Conservation (phyloP, 352 stramenopile genomes). For the Globisporangium megalacanthum region DNA sequence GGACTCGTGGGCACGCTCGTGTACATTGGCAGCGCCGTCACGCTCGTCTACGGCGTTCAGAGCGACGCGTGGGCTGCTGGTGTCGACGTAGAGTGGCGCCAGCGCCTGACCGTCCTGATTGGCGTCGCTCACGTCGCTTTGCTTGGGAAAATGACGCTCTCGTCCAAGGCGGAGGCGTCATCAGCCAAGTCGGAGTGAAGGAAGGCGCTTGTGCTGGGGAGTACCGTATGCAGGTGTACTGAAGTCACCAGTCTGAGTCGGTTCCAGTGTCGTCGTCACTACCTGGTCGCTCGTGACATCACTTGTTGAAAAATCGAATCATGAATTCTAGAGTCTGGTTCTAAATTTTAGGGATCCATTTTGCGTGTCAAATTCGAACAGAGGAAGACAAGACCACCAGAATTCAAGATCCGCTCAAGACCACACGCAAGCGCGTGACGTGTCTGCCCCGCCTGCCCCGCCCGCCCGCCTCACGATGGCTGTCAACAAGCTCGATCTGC, state of each 20-base stretch:
- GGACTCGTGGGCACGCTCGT: constrained; percentile 48
- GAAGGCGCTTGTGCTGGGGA: no score
- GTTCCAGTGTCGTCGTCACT: not conserved
- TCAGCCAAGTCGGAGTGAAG: not conserved
- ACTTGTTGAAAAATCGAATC: no score
- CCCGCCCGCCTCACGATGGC: constrained; percentile 14
- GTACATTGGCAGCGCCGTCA: constrained; percentile 42
- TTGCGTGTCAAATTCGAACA: not conserved
- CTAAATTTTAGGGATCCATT: not conserved
- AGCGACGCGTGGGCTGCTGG: constrained; percentile 28
- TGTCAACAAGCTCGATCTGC: constrained; percentile 51
- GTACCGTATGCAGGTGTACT: no score
- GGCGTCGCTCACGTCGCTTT: constrained; percentile 43
- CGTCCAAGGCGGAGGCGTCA: not conserved
- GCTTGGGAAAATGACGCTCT: constrained; percentile 12
- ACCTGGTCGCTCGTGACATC: no score
- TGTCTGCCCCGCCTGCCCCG: not conserved
- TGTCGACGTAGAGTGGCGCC: constrained; percentile 31
- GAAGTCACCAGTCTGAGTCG: not conserved
- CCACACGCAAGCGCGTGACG: not conserved
- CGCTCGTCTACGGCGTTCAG: constrained; percentile 44
- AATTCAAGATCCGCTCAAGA: constrained; percentile 10
- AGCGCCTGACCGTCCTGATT: constrained; percentile 37
- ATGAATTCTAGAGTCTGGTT: not conserved
- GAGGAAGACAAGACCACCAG: constrained; percentile 1